These are phyloP conservation scores for Candida arabinofermentans DNA, from an alignment of 805 yeast genomes.

Conservation along the genomic window DNA sequence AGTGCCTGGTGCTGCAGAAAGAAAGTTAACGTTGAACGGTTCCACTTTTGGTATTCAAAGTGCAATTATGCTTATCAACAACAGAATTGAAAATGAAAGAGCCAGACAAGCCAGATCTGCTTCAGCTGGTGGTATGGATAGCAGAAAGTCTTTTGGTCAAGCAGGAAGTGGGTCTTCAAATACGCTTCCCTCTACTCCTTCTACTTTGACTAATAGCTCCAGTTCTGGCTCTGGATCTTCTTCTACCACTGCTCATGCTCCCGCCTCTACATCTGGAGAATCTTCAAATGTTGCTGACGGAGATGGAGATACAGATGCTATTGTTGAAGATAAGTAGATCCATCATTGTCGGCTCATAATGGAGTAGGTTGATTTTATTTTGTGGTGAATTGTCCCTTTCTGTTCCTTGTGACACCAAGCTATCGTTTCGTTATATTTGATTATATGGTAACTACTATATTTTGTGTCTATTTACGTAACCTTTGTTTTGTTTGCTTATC, in stretches of 20 bases:
- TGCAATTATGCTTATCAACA: slow-evolving; percentile 69
- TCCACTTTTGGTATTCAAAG: slow-evolving; percentile 62
- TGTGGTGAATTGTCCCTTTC: not conserved
- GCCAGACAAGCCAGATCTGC: slow-evolving; percentile 26
- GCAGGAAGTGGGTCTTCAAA: not conserved
- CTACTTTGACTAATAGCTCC: not conserved
- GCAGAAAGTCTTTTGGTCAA: not conserved
- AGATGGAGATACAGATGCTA: not conserved
- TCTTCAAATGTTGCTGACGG: not conserved
- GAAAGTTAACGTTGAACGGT: slow-evolving; percentile 68
- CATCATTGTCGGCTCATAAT: no score
- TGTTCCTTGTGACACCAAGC: not conserved
- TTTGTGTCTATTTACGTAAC: not conserved
- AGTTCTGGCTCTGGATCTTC: not conserved
- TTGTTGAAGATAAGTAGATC: not conserved
- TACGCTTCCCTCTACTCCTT: not conserved
- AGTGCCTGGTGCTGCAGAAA: slow-evolving; percentile 50
- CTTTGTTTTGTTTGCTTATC: not conserved
- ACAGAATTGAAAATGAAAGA: slow-evolving; percentile 65
- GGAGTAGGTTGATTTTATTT: not conserved
- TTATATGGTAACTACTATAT: not conserved
- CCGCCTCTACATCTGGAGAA: not conserved
- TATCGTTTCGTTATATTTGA: not conserved
- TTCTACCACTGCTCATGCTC: no score
- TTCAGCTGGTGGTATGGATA: slow-evolving; percentile 4